Conservation (phyloP, 2,329 filamentous ascomycete species). For the Bipolaris gigantea region DNA sequence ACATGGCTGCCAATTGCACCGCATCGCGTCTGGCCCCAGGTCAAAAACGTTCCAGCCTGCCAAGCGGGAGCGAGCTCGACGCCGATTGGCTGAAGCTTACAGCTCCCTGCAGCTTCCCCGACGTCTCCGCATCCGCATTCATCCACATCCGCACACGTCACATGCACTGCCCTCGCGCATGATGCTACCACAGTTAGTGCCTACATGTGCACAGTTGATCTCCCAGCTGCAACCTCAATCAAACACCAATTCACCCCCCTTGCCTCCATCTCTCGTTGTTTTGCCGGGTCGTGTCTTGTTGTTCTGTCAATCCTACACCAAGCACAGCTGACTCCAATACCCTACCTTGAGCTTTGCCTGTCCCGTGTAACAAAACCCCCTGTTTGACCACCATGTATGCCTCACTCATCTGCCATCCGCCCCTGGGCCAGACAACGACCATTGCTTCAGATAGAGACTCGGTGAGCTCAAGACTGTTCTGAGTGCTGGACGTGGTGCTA, state of each 20-base stretch:
- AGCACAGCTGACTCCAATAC: background rate
- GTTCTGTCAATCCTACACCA: background rate
- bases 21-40: constrained; percentile 8
- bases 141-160: constrained; percentile 29
- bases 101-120: constrained; percentile 22
- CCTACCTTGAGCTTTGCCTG: background rate
- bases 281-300: constrained; percentile 6
- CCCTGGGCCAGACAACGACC: constrained; percentile 73
- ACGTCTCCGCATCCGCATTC: constrained; percentile 27
- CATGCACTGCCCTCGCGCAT: constrained; percentile 17
- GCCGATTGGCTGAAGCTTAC: constrained; percentile 25
- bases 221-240: constrained; percentile 8
- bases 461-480: constrained; percentile 30
- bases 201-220: constrained; percentile 7
- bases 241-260: constrained; percentile 2
- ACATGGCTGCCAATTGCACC: constrained; percentile 33
- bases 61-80: constrained; percentile 12
- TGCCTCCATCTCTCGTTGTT: background rate
- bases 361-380: background rate
- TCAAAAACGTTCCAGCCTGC: constrained; percentile 26
- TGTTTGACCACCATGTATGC: constrained; percentile 50
- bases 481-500: constrained; percentile 14
- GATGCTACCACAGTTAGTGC: constrained; percentile 1
- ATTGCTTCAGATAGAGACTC: constrained; percentile 49
- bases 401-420: constrained; percentile 65